Conservation (phyloP, 192 early-diverging fungal species). For the Oehlia diaphana region DNA sequence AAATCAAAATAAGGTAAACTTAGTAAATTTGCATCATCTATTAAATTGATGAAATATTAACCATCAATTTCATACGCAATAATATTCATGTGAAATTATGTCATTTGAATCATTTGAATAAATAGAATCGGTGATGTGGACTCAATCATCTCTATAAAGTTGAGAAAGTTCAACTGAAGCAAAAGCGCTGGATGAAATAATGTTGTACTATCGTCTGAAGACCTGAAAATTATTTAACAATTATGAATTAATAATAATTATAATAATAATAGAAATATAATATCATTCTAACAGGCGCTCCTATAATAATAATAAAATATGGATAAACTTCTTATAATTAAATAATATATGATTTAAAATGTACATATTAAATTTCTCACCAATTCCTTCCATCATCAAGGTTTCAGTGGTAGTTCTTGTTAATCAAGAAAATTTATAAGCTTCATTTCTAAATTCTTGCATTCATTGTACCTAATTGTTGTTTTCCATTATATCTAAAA, state of each 20-base stretch:
- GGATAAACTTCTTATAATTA: no score
- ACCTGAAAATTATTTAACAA: constrained; percentile 37
- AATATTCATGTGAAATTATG: no score
- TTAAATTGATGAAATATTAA: constrained; percentile 56
- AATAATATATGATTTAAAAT: no score
- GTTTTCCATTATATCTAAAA: constrained; percentile 44
- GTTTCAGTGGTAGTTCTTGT: constrained; percentile 44
- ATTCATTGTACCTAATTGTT: constrained; percentile 47
- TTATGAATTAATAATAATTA: constrained; percentile 3
- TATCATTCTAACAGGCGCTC: background rate
- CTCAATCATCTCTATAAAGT: constrained; percentile 44
- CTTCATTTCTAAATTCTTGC: constrained; percentile 31
- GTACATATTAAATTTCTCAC: constrained; percentile 32
- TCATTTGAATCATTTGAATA: no score
- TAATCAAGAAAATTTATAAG: constrained; percentile 30
- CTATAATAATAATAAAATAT: background rate
- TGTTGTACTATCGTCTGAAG: constrained; percentile 55
- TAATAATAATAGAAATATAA: background rate
- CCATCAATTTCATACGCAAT: constrained; percentile 76
- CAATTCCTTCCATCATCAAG: constrained; percentile 43
- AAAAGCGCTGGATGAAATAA: constrained; percentile 66
- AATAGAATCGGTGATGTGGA: constrained; percentile 45
- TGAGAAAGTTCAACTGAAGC: constrained; percentile 56
- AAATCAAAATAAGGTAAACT: constrained; percentile 64
- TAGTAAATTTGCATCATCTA: constrained; percentile 75